Percentiles rank a stretch among this genome's conserved stretches.
Evolutionary conservation across 139 green algal genomes (phyloP).

Genomic region (Edaphochlamys debaryana): DNA sequence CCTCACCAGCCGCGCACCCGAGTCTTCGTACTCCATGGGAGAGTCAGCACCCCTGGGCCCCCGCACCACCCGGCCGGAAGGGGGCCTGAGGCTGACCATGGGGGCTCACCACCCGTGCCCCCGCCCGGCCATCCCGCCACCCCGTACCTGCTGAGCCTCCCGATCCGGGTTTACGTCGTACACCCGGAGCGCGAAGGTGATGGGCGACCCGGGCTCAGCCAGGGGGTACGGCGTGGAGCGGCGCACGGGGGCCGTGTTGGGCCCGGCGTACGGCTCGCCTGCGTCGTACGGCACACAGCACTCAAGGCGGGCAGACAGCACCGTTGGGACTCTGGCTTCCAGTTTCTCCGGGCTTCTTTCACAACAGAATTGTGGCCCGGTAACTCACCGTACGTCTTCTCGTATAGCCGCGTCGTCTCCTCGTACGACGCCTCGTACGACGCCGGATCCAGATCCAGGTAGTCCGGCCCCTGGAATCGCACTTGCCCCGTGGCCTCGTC

Average conservation of each 20-base stretch:
- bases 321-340: neutral
- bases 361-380: neutral
- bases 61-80: too few species aligned
- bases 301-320: neutral
- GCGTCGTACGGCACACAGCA: neutral
- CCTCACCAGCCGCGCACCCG: too few species aligned
- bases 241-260: constrained; percentile 17
- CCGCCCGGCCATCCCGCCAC: too few species aligned
- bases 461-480: neutral
- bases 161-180: neutral
- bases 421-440: constrained; percentile 12
- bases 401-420: constrained; percentile 2
- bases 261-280: constrained; percentile 19
- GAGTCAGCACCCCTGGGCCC: too few species aligned
- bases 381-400: constrained; percentile 12
- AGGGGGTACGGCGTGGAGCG: neutral
- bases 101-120: too few species aligned
- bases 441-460: neutral
- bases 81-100: too few species aligned
- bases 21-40: too few species aligned
- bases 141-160: too few species aligned
- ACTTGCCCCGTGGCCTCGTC: too few species aligned
- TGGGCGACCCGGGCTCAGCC: neutral
- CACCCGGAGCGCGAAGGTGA: neutral
- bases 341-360: too few species aligned